Conservation (phyloP, 129 eudicot species). For the Flaveria robusta region DNA sequence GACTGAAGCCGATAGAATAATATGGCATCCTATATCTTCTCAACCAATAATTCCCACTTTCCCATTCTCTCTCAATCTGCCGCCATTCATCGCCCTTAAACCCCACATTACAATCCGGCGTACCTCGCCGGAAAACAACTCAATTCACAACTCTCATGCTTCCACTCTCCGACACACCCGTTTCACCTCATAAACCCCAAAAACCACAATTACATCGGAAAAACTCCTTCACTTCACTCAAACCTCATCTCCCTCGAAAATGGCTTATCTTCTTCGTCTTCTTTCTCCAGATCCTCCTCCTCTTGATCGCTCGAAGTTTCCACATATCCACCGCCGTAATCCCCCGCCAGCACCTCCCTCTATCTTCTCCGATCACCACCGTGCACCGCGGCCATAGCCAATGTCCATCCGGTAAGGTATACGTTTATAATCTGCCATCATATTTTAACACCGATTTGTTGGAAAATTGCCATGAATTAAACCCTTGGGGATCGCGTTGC, state of each 20-base stretch:
- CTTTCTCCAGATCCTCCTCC: slow-evolving; percentile 59
- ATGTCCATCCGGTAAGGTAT: slow-evolving; percentile 58
- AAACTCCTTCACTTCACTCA: slow-evolving; percentile 37
- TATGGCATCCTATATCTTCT: slow-evolving; percentile 30
- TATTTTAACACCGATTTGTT: slow-evolving; percentile 33
- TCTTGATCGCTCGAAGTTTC: slow-evolving; percentile 47
- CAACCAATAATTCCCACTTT: slow-evolving; percentile 33
- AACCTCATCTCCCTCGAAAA: slow-evolving; percentile 60
- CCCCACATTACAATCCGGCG: slow-evolving; percentile 38
- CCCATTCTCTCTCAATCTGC: slow-evolving; percentile 26
- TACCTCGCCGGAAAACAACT: slow-evolving; percentile 32
- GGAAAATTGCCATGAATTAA: slow-evolving; percentile 56
- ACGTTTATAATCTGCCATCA: slow-evolving; percentile 59
- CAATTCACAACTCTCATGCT: slow-evolving; percentile 53
- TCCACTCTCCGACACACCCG: slow-evolving; percentile 42
- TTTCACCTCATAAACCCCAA: slow-evolving; percentile 45
- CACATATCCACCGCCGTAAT: slow-evolving; percentile 39
- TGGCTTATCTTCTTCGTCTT: slow-evolving; percentile 72
- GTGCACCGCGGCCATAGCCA: neutral
- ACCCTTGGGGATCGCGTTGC: slow-evolving; percentile 72
- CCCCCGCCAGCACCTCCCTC: slow-evolving; percentile 11
- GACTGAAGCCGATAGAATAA: neutral
- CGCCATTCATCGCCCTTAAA: slow-evolving; percentile 24
- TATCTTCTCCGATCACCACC: slow-evolving; percentile 4
- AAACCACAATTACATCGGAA: slow-evolving; percentile 45